Evolutionary conservation across 495 filamentous ascomycete species (phyloP).

Genomic region (Aspergillus olivimuriae): DNA sequence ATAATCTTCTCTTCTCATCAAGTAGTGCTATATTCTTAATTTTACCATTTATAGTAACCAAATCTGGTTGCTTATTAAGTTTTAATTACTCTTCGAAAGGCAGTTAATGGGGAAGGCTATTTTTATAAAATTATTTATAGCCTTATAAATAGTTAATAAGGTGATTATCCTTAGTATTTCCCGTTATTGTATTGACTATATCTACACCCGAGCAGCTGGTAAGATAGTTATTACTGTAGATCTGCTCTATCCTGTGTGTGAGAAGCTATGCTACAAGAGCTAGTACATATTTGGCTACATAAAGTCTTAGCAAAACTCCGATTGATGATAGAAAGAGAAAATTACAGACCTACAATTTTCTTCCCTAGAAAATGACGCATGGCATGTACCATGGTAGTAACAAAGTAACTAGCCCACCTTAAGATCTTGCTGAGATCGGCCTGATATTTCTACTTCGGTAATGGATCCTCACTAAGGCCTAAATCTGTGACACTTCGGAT

Average conservation of each 20-base stretch:
- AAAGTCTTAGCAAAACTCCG: conserved; percentile 6
- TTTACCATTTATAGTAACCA: background rate
- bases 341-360: background rate
- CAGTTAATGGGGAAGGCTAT: conserved; percentile 2
- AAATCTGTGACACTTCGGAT: background rate
- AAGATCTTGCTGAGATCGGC: background rate
- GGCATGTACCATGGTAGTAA: conserved; percentile 4
- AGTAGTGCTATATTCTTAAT: background rate
- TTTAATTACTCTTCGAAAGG: conserved; percentile 3
- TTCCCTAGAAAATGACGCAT: conserved; percentile 2
- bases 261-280: conserved; percentile 3
- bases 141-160: conserved; percentile 8
- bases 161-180: background rate
- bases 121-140: conserved; percentile 1
- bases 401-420: conserved; percentile 4
- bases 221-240: conserved; percentile 2
- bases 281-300: conserved; percentile 2
- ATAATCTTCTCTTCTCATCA: no score
- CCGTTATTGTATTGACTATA: background rate
- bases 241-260: background rate
- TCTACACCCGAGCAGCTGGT: background rate
- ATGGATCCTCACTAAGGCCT: conserved; percentile 3
- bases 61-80: background rate
- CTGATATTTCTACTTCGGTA: conserved; percentile 2
- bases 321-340: no score